phyloP scores from a whole-genome alignment of 441 rosid species.

The Corymbia citriodora region DNA sequence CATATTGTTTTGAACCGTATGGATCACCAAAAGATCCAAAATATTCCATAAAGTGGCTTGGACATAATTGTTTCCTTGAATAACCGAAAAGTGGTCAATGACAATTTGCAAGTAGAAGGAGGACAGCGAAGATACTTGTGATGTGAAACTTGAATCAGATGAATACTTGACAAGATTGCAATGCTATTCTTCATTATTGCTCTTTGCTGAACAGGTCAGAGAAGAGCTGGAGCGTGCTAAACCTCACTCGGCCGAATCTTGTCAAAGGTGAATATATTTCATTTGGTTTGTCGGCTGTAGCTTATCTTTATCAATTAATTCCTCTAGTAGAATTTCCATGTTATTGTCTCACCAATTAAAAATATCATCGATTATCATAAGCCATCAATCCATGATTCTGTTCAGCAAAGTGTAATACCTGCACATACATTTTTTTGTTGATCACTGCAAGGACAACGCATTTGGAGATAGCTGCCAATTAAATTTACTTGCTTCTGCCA shows the following conservation, averaged over 20 bases:
- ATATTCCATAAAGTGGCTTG: too few relatives aligned
- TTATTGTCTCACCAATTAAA: neutral
- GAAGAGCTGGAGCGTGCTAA: neutral
- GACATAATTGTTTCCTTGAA: too few relatives aligned
- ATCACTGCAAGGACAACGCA: neutral
- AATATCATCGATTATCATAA: neutral
- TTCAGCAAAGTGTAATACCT: neutral
- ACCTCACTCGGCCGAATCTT: neutral
- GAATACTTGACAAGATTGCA: neutral
- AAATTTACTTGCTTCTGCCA: neutral
- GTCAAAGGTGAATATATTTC: neutral
- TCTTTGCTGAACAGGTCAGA: neutral
- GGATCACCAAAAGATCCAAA: too few relatives aligned
- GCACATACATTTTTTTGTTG: neutral
- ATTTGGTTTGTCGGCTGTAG: neutral
- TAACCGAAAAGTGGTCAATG: accelerated
- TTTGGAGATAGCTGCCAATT: neutral
- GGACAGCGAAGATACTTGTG: too few relatives aligned
- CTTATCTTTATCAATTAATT: neutral
- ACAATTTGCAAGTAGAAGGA: too few relatives aligned
- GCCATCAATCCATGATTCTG: neutral
- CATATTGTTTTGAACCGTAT: too few relatives aligned
- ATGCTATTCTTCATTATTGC: neutral
- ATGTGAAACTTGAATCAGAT: too few relatives aligned
- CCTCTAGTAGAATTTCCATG: neutral